A percentile compares a stretch with the other conserved stretches of the same genome.
phyloP scores from a whole-genome alignment of 208 protist genomes.

The Crithidia bombi region DNA sequence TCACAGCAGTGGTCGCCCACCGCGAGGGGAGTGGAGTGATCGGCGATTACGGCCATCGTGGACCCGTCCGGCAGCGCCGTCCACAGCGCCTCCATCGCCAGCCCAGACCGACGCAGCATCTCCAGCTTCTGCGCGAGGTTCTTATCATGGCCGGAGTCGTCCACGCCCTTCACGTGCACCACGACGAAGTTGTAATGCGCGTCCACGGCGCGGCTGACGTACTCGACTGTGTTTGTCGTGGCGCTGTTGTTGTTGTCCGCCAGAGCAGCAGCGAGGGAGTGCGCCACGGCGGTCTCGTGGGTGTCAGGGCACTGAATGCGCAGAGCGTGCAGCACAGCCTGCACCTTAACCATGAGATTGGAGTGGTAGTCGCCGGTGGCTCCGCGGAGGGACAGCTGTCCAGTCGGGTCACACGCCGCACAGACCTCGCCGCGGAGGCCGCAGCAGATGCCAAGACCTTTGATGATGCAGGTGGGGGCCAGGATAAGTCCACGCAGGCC shows the following conservation, averaged over 20 bases:
- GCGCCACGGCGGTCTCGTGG: conserved; percentile 11
- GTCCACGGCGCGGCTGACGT: conserved; percentile 12
- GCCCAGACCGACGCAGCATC: conserved; percentile 53
- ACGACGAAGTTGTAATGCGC: conserved; percentile 56
- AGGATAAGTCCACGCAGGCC: conserved; percentile 63
- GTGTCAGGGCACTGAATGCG: conserved; percentile 31
- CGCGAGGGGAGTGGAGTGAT: conserved; percentile 66
- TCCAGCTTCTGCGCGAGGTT: conserved; percentile 46
- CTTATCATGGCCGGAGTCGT: conserved; percentile 70
- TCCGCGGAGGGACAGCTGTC: conserved; percentile 27
- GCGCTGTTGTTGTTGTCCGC: no score
- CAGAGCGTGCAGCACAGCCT: conserved; percentile 45
- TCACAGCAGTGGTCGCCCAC: conserved; percentile 76
- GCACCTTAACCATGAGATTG: conserved; percentile 56
- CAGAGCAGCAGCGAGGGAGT: neutral
- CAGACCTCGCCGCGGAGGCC: conserved; percentile 36
- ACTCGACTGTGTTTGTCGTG: neutral
- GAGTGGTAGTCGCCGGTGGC: conserved; percentile 65
- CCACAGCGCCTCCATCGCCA: conserved; percentile 57
- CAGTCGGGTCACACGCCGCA: conserved; percentile 22
- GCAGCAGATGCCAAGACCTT: conserved; percentile 66
- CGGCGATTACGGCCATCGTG: conserved; percentile 61
- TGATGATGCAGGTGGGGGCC: conserved; percentile 77
- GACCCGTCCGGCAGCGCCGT: conserved; percentile 48
- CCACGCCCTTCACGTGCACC: conserved; percentile 81